These are phyloP conservation scores for Mortierella antarctica DNA, from an alignment of 192 early-diverging fungal species.

Conservation along the genomic window DNA sequence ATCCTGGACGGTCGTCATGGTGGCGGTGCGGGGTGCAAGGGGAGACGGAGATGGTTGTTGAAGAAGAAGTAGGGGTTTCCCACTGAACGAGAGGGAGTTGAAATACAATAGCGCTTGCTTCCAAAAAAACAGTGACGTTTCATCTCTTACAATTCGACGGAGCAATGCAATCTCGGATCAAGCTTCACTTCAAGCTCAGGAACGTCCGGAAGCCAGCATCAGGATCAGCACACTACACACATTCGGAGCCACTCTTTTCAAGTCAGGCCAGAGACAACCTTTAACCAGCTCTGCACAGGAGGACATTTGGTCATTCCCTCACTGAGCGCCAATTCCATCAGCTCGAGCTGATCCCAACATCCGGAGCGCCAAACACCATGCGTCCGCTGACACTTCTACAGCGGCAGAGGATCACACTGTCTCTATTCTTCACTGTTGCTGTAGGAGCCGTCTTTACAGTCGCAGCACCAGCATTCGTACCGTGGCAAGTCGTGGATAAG, in stretches of 20 bases:
- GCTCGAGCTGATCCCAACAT: no score
- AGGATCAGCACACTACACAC: no score
- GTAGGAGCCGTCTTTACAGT: constrained; percentile 63
- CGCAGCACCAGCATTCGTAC: constrained; percentile 61
- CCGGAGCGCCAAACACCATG: constrained; percentile 6
- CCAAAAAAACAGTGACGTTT: background rate
- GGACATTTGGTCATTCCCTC: no score
- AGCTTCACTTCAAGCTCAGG: background rate
- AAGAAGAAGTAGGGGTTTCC: background rate
- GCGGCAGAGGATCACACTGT: constrained; percentile 60
- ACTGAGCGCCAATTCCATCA: no score
- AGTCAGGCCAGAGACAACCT: no score
- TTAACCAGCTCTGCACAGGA: no score
- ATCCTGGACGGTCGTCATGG: constrained; percentile 44
- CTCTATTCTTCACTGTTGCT: constrained; percentile 62
- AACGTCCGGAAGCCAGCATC: background rate
- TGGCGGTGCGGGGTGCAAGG: background rate
- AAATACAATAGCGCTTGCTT: no score
- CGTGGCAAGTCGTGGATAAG: constrained; percentile 64
- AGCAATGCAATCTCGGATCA: no score
- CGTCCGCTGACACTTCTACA: constrained; percentile 59
- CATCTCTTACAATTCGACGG: background rate
- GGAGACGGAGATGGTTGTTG: background rate
- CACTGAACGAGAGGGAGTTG: background rate
- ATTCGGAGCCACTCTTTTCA: no score